Conservation (phyloP, 176 grass and related monocot genomes). For the Juncus inflexus region DNA sequence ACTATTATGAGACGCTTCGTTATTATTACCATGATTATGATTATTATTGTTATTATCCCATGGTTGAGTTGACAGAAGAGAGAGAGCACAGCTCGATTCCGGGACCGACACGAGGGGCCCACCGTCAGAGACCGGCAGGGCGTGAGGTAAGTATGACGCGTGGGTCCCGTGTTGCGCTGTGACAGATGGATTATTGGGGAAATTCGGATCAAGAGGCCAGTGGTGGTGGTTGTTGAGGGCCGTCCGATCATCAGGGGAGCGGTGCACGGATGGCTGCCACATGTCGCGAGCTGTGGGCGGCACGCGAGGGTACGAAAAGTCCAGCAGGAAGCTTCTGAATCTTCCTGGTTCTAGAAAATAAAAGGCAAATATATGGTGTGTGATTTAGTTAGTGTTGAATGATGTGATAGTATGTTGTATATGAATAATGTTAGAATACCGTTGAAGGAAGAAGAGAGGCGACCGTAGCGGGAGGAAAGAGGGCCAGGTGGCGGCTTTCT, state of each 20-base stretch:
- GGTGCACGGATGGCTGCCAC: conserved; percentile 27
- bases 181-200: conserved; percentile 29
- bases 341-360: conserved; percentile 37
- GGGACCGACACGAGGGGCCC: conserved; percentile 50
- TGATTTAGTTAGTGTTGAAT: too few relatives aligned
- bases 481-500: conserved; percentile 61
- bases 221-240: conserved; percentile 43
- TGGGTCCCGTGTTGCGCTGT: conserved; percentile 30
- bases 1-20: background rate
- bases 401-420: too few relatives aligned
- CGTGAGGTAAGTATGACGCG: conserved; percentile 28
- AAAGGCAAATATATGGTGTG: too few relatives aligned
- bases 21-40: conserved; percentile 27
- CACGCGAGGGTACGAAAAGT: conserved; percentile 82
- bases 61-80: conserved; percentile 99
- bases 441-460: conserved; percentile 43
- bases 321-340: conserved; percentile 70
- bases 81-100: conserved; percentile 99
- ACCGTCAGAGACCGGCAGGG: conserved; percentile 35
- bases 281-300: conserved; percentile 47
- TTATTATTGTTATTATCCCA: conserved; percentile 47
- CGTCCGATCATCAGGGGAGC: conserved; percentile 34
- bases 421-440: conserved; percentile 28
- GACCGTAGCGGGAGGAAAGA: conserved; percentile 58
- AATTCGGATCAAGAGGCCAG: conserved; percentile 38